Conservation (phyloP, 2,329 filamentous ascomycete genomes). For the Hypoxylon sp. region DNA sequence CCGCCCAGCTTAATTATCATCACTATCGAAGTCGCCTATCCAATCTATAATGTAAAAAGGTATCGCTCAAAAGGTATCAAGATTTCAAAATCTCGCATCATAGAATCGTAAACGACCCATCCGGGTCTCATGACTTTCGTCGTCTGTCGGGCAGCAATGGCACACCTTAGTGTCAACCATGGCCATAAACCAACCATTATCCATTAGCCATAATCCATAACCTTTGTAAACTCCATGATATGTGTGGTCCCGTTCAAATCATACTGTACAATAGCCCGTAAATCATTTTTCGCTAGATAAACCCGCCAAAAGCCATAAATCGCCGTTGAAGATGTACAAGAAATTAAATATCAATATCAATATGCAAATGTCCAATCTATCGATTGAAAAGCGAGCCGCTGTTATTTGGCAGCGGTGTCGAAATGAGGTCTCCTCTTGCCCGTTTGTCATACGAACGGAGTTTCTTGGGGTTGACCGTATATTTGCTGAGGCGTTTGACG, state of each 20-base stretch:
- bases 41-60: constrained; percentile 11
- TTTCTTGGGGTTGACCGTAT: constrained; percentile 41
- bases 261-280: constrained; percentile 23
- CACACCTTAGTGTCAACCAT: constrained; percentile 4
- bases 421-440: constrained; percentile 39
- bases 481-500: constrained; percentile 44
- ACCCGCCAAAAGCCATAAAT: constrained; percentile 6
- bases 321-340: constrained; percentile 12
- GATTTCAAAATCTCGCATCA: constrained; percentile 21
- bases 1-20: constrained; percentile 7
- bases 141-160: constrained; percentile 4
- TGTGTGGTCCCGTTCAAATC: constrained; percentile 19
- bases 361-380: constrained; percentile 9
- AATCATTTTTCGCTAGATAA: constrained; percentile 15
- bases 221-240: constrained; percentile 25
- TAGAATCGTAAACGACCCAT: constrained; percentile 22
- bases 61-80: constrained; percentile 20
- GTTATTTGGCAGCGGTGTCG: constrained; percentile 32
- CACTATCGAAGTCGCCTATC: constrained; percentile 22
- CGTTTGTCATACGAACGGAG: constrained; percentile 36
- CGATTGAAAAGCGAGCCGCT: constrained; percentile 38
- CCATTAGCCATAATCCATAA: constrained; percentile 26
- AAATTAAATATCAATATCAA: constrained; percentile 16
- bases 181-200: constrained; percentile 12
- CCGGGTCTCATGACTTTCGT: constrained; percentile 11